Conservation (phyloP, 441 rosid species). For the Eutrema salsugineum region DNA sequence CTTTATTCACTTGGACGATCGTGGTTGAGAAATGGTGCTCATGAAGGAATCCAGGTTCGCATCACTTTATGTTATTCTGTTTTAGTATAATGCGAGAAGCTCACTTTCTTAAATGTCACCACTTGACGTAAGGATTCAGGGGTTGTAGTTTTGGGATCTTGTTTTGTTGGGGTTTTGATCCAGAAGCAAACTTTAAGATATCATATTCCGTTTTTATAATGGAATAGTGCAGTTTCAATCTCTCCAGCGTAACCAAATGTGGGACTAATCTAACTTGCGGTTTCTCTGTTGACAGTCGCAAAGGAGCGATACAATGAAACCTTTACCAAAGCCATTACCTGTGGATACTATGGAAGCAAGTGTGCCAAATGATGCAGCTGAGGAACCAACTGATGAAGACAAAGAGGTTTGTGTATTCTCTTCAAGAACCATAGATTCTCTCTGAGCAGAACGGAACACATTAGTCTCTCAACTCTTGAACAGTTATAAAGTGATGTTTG, state of each 20-base stretch:
- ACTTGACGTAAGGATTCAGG: not conserved
- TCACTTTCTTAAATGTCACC: not conserved
- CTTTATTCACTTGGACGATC: conserved; percentile 79
- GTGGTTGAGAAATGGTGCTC: conserved; percentile 80
- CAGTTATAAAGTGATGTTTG: not conserved
- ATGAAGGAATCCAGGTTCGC: conserved; percentile 67
- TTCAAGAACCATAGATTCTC: not conserved
- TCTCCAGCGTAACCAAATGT: not conserved
- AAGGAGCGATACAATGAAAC: conserved; percentile 44
- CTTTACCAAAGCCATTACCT: conserved; percentile 75
- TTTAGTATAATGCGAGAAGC: not conserved
- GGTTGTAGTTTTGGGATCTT: conserved; percentile 1
- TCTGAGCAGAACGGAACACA: not conserved
- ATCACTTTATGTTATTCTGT: conserved; percentile 1
- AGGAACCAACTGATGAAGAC: conserved; percentile 33
- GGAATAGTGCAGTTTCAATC: not conserved
- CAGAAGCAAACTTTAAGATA: not conserved
- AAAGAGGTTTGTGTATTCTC: conserved; percentile 43
- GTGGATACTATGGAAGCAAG: conserved; percentile 36
- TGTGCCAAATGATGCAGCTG: conserved; percentile 34
- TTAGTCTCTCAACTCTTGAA: not conserved
- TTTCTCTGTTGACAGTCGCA: conserved; percentile 47
- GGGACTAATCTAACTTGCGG: conserved; percentile 18
- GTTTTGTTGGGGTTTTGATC: not conserved
- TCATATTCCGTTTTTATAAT: not conserved